phyloP scores from a whole-genome alignment of 441 rosid genomes.

The Rhodomyrtus psidioides region DNA sequence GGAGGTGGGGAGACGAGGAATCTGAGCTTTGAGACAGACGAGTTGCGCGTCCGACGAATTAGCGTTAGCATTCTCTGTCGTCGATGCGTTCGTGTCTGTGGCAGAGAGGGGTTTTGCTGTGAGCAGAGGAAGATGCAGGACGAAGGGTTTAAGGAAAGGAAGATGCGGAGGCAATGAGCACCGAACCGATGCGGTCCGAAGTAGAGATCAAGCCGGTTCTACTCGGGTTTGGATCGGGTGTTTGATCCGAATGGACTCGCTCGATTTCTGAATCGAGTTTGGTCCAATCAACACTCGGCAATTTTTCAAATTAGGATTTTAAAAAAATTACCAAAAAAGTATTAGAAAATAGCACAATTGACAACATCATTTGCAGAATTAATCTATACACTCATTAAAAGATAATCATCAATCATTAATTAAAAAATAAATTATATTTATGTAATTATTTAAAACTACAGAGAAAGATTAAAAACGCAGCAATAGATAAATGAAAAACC shows the following conservation, averaged over 20 bases:
- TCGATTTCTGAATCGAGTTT: not conserved
- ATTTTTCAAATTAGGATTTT: no score
- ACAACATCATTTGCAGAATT: no score
- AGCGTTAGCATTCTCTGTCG: not conserved
- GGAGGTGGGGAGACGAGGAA: not conserved
- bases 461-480: no score
- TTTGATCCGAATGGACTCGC: rapidly evolving
- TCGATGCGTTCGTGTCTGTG: not conserved
- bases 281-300: rapidly evolving
- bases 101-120: not conserved
- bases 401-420: no score
- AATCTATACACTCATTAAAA: no score
- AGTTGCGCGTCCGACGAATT: not conserved
- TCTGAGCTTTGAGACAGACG: not conserved
- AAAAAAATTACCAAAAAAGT: no score
- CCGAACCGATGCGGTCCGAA: rapidly evolving
- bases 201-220: not conserved
- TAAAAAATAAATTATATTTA: no score
- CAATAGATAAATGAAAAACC: no score
- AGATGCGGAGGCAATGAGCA: not conserved
- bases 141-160: not conserved
- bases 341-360: no score
- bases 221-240: not conserved
- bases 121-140: not conserved
- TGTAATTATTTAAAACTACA: no score